Evolutionary conservation across 345 rosid species (phyloP), one percentile per base, ranked within the genome.

Genomic region (Crucihimalaya himalaica): DNA sequence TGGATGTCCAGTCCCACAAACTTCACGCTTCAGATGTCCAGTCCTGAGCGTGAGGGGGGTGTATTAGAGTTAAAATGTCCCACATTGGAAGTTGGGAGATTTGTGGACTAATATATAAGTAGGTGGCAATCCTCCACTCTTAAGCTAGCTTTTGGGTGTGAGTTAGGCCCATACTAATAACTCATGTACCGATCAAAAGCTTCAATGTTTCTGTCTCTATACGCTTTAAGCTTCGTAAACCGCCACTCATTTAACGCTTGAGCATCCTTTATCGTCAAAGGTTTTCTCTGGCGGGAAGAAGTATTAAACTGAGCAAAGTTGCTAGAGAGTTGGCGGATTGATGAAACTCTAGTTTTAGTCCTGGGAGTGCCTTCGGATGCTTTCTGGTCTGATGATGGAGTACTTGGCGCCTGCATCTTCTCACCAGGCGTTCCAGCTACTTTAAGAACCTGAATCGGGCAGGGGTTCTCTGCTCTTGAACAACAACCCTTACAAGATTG

Each of bases 401-500:
- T 63, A 80, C 81, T 86, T 69, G 90, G 78, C 57, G 84, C 68
- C 48, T 88, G 86, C 27, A 85, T 37, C 87, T 92, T 95, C 62
- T 95, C 99, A 3, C 84, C 82, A 70, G 84, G 78, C 28, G 89
- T 83, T 58, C 92, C 82, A 86, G 77, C 85, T 66, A 89, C 83
- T 82, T 95, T 92, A 73, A 95, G 74, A 80, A 95, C 99, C 92
- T 95, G 99, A 80, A 95, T 95, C 32, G 84, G 86, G 75, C 99
- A 95, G 6, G 96, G 98, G 70, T 95, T 95, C 78, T 92, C 96
- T 2, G 99, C 96, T 84, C 85, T 89, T 27, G 94, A 85, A 58
- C 99, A 95, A 68, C 99, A 92, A 80, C 91, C 89, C 81, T 95
- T 95, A 85, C 99, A 95, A 31, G 97, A 90, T 63, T 87, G 91